phyloP scores from a whole-genome alignment of 2,329 filamentous ascomycete species.

The Hypoxylon sp. region DNA sequence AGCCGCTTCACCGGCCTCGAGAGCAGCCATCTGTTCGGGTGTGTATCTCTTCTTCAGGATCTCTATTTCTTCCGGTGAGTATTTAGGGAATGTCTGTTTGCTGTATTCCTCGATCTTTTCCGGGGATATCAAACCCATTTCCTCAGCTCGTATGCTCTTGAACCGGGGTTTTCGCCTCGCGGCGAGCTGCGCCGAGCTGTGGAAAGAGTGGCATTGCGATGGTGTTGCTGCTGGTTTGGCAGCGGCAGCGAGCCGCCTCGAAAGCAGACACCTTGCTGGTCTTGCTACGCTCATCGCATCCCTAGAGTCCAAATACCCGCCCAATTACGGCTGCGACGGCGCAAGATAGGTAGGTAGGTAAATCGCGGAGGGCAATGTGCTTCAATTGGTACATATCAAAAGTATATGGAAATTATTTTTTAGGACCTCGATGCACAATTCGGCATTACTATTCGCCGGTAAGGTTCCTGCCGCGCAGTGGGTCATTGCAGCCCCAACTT shows the following conservation, averaged over 20 bases:
- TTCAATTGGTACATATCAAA: constrained; percentile 45
- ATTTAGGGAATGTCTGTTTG: constrained; percentile 70
- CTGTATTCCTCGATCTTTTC: constrained; percentile 62
- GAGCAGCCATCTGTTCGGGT: constrained; percentile 82
- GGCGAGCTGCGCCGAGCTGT: constrained; percentile 65
- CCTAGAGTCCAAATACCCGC: constrained; percentile 39
- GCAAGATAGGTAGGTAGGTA: constrained; percentile 13
- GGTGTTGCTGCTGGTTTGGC: constrained; percentile 49
- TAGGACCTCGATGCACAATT: constrained; percentile 22
- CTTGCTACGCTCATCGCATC: constrained; percentile 70
- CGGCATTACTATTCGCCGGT: constrained; percentile 38
- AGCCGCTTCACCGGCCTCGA: constrained; percentile 84
- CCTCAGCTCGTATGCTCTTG: constrained; percentile 66
- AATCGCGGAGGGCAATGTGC: constrained; percentile 26
- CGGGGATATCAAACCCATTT: constrained; percentile 66
- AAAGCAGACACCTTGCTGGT: constrained; percentile 68
- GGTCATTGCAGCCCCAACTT: constrained; percentile 5
- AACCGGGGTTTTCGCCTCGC: constrained; percentile 66
- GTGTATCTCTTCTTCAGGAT: constrained; percentile 79
- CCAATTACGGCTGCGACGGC: constrained; percentile 47
- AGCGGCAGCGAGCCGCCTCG: constrained; percentile 63
- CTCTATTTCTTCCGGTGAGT: constrained; percentile 76
- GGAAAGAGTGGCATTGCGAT: constrained; percentile 61
- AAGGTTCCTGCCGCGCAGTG: neutral
- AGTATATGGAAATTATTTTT: constrained; percentile 50